Conservation (phyloP, 306 rosid genomes). For the Glycine soja region DNA sequence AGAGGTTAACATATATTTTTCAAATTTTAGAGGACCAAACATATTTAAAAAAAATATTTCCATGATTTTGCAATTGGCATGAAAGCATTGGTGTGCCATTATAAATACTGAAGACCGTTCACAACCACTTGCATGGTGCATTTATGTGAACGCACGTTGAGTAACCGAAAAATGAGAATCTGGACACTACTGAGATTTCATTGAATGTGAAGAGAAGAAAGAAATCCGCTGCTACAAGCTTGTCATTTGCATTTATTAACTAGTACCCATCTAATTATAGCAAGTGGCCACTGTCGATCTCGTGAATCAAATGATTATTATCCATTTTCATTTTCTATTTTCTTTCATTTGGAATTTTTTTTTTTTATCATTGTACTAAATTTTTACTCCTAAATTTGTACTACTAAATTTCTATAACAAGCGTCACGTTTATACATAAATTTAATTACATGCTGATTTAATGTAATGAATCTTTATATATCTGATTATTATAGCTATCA, state of each 20-base stretch:
- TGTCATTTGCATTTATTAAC: slow-evolving; percentile 32
- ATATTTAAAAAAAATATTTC: not conserved
- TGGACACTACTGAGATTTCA: not conserved
- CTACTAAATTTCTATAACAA: no score
- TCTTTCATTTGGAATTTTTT: not conserved
- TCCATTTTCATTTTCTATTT: not conserved
- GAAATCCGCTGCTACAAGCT: not conserved
- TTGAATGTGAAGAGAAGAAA: slow-evolving; percentile 15
- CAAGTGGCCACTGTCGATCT: not conserved
- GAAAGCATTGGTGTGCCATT: not conserved
- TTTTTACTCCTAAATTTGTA: no score
- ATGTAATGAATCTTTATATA: no score
- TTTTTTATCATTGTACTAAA: no score
- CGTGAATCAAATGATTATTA: slow-evolving; percentile 35
- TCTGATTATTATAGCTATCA: not conserved
- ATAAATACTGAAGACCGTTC: slow-evolving; percentile 1
- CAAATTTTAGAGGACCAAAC: no score
- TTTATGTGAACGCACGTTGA: slow-evolving; percentile 42
- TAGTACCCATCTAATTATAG: slow-evolving; percentile 3
- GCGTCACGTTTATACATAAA: no score
- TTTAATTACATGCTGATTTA: no score
- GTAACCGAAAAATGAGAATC: not conserved
- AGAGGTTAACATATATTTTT: no score
- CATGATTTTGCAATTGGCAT: not conserved
- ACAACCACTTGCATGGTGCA: slow-evolving; percentile 19